Conservation (phyloP, 2,329 filamentous ascomycete species). For the Neoarthrinium moseri region DNA sequence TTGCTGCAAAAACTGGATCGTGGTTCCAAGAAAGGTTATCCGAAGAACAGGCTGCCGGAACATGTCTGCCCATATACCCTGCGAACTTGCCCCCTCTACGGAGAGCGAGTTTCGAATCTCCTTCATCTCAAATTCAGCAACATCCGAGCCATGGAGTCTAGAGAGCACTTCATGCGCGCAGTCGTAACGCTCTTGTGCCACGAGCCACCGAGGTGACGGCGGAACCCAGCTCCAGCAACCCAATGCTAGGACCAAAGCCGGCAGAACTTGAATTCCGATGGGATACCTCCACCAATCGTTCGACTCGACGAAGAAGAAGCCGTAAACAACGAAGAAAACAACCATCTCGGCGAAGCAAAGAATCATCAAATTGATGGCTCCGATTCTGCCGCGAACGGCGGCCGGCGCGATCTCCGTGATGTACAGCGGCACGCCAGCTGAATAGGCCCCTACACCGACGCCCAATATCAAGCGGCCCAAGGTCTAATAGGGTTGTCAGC, state of each 20-base stretch:
- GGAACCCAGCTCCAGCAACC: conserved; percentile 19
- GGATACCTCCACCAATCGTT: conserved; percentile 31
- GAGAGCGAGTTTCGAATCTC: conserved; percentile 34
- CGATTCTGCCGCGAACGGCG: conserved; percentile 24
- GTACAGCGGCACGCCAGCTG: conserved; percentile 29
- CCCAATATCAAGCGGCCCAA: conserved; percentile 24
- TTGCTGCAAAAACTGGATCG: conserved; percentile 18
- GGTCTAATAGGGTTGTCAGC: conserved; percentile 12
- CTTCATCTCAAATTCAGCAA: conserved; percentile 8
- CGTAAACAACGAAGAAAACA: conserved; percentile 27
- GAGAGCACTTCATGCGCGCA: conserved; percentile 17
- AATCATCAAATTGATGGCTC: conserved; percentile 29
- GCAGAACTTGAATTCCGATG: conserved; percentile 22
- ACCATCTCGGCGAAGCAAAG: conserved; percentile 30
- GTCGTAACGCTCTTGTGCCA: conserved; percentile 15
- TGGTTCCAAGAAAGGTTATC: conserved; percentile 16
- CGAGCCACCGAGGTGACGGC: conserved; percentile 16
- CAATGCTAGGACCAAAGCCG: conserved; percentile 20
- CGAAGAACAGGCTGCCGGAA: conserved; percentile 13
- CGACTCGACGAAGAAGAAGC: conserved; percentile 24
- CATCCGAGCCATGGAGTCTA: conserved; percentile 14
- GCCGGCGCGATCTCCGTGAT: conserved; percentile 29
- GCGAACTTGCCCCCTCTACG: conserved; percentile 7
- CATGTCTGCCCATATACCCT: conserved; percentile 16
- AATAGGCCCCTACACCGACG: conserved; percentile 27